Base-by-base conservation (phyloP, 257 asterid genomes). In the Schizonepeta tenuifolia region DNA sequence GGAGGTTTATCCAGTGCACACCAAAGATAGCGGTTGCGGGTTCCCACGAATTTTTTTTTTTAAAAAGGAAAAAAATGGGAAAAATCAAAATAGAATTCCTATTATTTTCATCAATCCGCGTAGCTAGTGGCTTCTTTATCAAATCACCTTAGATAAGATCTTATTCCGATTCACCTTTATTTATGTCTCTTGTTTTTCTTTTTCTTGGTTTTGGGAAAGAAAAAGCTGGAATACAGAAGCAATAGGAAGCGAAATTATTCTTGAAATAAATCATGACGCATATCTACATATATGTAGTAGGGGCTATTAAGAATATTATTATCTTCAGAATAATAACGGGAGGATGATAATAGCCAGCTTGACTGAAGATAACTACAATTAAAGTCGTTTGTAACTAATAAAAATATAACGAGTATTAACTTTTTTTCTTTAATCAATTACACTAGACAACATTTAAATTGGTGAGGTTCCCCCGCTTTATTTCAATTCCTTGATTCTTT, bases 81-180 rank as follows among this genome's bases (percentile, higher is more conserved):
- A 49, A 41, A n/a, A 26, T 9, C 2, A 57, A 57, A 57, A 43
- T 59, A 31, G 13, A 53, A 22, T 22, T 47, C 17, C 24, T 20
- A 41, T 64, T 49, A 38, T 73, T 73, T 73, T 54, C 72, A 65
- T 59, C 44, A 28, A 65, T 65, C 18, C 67, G 60, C 38, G 28
- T 53, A 17, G 72, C 49, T 73, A 73, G 72, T 73, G 77, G 72
- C 36, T 54, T 17, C 59, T 51, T 73, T 72, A 73, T 73, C 60
- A 35, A 64, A 63, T 72, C 71, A 63, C 36, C 65, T 21, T 38
- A 26, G 72, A 64, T 55, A 73, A 73, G 72, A 73, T 73, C 57
- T 40, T 72, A 18, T 62, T 72, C 43, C 11, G 77, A 73, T 73
- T 68, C 47, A 36, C 57, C 57, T 51, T 72, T 72, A 9, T 67